Conservation (phyloP, 306 rosid genomes). For the Quercus alba region DNA sequence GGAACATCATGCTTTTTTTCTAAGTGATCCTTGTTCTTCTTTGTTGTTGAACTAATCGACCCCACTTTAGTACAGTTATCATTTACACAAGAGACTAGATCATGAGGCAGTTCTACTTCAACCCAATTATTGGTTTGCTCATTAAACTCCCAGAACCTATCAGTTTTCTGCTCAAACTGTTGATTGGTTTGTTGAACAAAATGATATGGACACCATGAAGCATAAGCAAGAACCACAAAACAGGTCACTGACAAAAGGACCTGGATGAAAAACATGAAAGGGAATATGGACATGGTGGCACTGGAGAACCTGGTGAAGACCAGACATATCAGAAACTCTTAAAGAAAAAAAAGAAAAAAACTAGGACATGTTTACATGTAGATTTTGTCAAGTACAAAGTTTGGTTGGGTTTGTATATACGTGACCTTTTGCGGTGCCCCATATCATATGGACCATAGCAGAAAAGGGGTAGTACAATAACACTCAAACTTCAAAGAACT, state of each 20-base stretch:
- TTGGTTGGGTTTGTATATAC: conserved; percentile 19
- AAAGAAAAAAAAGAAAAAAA: background rate
- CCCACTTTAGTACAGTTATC: conserved; percentile 43
- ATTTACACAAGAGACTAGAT: conserved; percentile 57
- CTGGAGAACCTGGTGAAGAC: conserved; percentile 17
- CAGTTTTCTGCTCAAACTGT: conserved; percentile 69
- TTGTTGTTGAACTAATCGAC: conserved; percentile 18
- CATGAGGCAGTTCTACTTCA: conserved; percentile 72
- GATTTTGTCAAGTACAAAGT: conserved; percentile 14
- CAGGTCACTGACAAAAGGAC: conserved; percentile 33
- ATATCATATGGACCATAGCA: conserved; percentile 32
- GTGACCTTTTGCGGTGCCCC: conserved; percentile 17
- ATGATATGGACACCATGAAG: conserved; percentile 58
- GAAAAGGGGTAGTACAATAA: conserved; percentile 11
- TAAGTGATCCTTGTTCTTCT: background rate
- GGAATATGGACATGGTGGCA: conserved; percentile 55
- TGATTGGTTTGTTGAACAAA: conserved; percentile 34
- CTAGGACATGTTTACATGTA: conserved; percentile 22
- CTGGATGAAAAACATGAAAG: conserved; percentile 44
- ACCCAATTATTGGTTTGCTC: conserved; percentile 73
- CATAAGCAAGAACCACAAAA: conserved; percentile 28
- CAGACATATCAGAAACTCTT: conserved; percentile 20
- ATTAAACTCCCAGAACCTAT: conserved; percentile 75
- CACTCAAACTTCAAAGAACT: conserved; percentile 10
- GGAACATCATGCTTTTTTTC: conserved; percentile 29